Base-by-base conservation (phyloP, 2,329 filamentous ascomycete species). In the Penicillium digitatum region DNA sequence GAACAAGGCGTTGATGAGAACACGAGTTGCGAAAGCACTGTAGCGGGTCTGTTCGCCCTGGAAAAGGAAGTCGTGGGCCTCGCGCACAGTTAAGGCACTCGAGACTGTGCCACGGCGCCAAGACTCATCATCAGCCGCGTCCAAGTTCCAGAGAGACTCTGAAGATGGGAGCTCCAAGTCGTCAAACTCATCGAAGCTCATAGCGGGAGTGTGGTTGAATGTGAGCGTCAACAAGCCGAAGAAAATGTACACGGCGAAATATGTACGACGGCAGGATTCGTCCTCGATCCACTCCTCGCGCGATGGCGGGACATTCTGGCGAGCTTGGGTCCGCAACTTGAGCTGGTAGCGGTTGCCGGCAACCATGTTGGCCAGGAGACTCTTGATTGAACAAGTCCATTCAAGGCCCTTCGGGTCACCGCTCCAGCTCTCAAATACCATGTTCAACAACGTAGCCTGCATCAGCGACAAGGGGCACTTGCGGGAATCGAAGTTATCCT, bases 401-500 rank as follows among this genome's bases (percentile, higher is more conserved):
- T 99, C 94, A 3, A 99, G 82, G 35, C 94, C 94, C 76, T 96
- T 97, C 34, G 94, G 88, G 69, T 97, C 94, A 67, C 94, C 94
- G 72, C 94, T 97, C 94, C 94, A 99, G 79, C 92, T 97, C 52
- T 94, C 91, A 72, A 99, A 97, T 62, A 96, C 87, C 94, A 97
- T 97, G 80, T 99, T 99, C 55, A 99, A 80, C 51, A 99, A 79
- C 3, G 92, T 95, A 72, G 90, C 90, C 73, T 99, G 94, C 90
- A 97, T 97, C 45, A 93, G 94, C 93, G 94, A 97, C 14, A 99
- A 77, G 4, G 94, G 94, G 68, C 93, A 97, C 74, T 96, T 97
- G 66, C 93, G 87, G 9, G 94, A 97, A 79, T 93, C 96, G 74
- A 97, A 97, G 76, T 95, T 96, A 73, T 96, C 92, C 80, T 96